Base-by-base conservation (phyloP, 768 basidiomycete genomes). In the Lactifluus subvellereus region DNA sequence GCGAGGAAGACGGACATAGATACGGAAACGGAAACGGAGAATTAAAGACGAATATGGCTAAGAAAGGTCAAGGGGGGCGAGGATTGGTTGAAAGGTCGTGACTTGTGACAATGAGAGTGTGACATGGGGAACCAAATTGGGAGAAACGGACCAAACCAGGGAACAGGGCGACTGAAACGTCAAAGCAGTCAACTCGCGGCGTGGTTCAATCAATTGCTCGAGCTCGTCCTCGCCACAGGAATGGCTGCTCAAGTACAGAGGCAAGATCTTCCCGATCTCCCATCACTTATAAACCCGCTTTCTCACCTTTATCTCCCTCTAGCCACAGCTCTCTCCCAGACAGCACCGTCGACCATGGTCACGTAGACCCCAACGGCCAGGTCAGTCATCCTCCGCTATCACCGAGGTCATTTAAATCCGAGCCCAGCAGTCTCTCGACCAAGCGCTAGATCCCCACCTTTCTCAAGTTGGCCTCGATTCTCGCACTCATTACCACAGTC, bases 1-100 rank as follows among this genome's bases (percentile, higher is more conserved):
- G 27, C 27, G 27, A 27, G 27, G 27, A 27, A 27, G 27, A 27
- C 27, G 27, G 27, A 27, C 27, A 27, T 27, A 27, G 27, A 27
- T 27, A 51, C 42, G 22, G 77, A 79, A 32, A 75, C 88, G 40
- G 85, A 86, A 14, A 78, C 51, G 33, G 42, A 37, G 30, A 48
- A 47, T 20, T n/a, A 37, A 20, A 61, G 22, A 49, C 53, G 86
- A 18, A 71, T 91, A 82, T 88, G 55, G 81, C 89, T 62, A 84
- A 82, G 66, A 85, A 80, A 47, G 82, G 85, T 45, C 58, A 62
- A 43, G 38, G 49, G 22, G 42, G 30, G n/a, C 43, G 56, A 13
- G 37, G 51, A 53, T 52, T 53, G 40, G 60, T 56, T n/a, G 61
- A 52, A 55, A 79, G 84, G 51, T 4, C 5, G 47, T 16, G 53